phyloP scores from a whole-genome alignment of 139 green algal species.

The Coelastrella sp. region DNA sequence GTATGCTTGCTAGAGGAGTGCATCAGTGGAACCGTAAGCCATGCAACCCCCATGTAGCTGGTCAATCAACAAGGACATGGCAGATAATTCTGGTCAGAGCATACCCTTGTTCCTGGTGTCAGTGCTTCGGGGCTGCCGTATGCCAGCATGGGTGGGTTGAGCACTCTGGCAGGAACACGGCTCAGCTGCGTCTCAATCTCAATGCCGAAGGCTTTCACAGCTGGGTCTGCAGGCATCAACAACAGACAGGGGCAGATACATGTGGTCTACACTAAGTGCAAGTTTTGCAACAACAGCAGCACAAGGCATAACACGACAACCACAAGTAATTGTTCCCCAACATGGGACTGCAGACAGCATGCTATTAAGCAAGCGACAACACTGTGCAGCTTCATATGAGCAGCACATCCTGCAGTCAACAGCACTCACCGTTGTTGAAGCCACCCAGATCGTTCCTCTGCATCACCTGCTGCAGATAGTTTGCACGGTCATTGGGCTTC shows the following conservation, averaged over 20 bases:
- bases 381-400: not conserved
- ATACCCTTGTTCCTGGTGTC: slow-evolving; percentile 46
- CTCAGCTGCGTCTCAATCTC: slow-evolving; percentile 24
- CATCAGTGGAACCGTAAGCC: no score
- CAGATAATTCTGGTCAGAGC: not conserved
- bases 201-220: slow-evolving; percentile 48
- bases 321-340: no score
- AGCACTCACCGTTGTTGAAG: slow-evolving; percentile 13
- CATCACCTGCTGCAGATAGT: slow-evolving; percentile 41
- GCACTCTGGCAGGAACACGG: slow-evolving; percentile 53
- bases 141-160: slow-evolving; percentile 64
- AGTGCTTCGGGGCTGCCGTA: slow-evolving; percentile 59
- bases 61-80: no score
- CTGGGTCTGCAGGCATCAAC: slow-evolving; percentile 1
- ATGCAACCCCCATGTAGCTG: not conserved
- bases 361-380: no score
- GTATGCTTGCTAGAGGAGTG: no score
- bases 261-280: no score
- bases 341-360: no score
- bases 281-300: no score
- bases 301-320: no score
- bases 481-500: not conserved
- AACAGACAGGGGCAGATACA: not conserved
- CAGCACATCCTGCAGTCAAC: not conserved
- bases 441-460: slow-evolving; percentile 7